Evolutionary conservation across 139 green algal species (phyloP), one percentile per base, ranked within the genome.

Genomic region (Penium margaritaceum): DNA sequence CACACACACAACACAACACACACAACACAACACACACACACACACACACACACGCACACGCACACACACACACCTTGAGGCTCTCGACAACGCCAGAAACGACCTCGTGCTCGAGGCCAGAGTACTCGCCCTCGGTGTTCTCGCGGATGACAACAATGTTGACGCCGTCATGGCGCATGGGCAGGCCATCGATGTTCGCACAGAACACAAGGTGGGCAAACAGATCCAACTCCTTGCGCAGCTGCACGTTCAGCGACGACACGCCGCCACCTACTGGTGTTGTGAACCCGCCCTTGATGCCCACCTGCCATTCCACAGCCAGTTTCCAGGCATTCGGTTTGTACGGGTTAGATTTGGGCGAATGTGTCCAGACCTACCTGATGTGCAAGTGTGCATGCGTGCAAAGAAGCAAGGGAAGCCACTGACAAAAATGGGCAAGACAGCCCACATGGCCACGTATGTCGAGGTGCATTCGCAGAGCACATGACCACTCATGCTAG

Each of bases 41-140:
- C n/a, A n/a, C n/a, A n/a, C n/a, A n/a, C n/a, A n/a, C n/a, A n/a
- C n/a, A n/a, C n/a, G n/a, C n/a, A n/a, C n/a, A n/a, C n/a, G n/a
- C n/a, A n/a, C n/a, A n/a, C n/a, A n/a, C n/a, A n/a, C 51, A 43
- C 53, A 82, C 76, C 63, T 84, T 84, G 34, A 84, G 66, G 27
- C 63, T 80, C 55, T 84, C 77, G 12, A 84, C 77, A 2, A 84
- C 77, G 29, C 75, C 77, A 34, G 76, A 66, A 5, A 83, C 70
- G 15, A 84, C 77, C 46, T 84, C 77, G 51, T 84, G 77, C 76
- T 84, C 77, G 12, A 84, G 64, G 1, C 77, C 77, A 15, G 27
- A 54, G 63, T 84, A 84, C 76, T 84, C 77, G 9, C 77, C 77
- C 63, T 84, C 77, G 30, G 77, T 84, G 74, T 84, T 84, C 60